Base-by-base conservation (phyloP, 345 rosid genomes). In the Eucalyptus sp. region DNA sequence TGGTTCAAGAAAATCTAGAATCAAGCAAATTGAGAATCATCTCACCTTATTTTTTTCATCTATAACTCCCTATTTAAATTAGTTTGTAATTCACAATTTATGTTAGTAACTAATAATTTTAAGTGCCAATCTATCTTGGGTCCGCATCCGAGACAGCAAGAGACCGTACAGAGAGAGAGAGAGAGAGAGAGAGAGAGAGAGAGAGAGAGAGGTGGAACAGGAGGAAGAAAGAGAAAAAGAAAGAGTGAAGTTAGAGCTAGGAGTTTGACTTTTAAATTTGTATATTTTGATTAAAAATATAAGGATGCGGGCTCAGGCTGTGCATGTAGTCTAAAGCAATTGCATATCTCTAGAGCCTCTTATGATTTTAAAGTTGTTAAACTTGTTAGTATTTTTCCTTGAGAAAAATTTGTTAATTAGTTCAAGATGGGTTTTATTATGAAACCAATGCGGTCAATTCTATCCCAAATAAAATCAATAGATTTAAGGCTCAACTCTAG, bases 391-490 rank as follows among this genome's bases (percentile, higher is more conserved):
- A 12, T 5, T 60, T 60, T 60, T 60, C 5, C 6, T 8, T 60
- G 1, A 12, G 31, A 29, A 60, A 29, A 62, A 12, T 0, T 62
- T 62, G 31, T 1, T 62, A 4, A 6, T 27, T 16, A 0, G 1
- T 62, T 13, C 0, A 62, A 13, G 31, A 29, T 62, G 1, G 17
- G 0, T 62, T 62, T 62, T 62, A 13, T 2, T 31, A 6, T 27
- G 66, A 60, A 60, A 27, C 4, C 31, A 7, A 12, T 12, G 0
- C 2, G 5, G 0, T 58, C 3, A 10, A 1, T 25, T 58, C 0
- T 24, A 25, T 58, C 13, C n/a, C 7, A 58, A 25, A 0, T 58
- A 58, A 25, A 25, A 25, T 0, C 7, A 60, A 0, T 25, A 10
- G 7, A 25, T 60, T 25, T 60, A 60, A 60, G 66, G 66, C 66